These are phyloP conservation scores for Nemania sp. DNA, from an alignment of 2,329 filamentous ascomycete species.

Conservation along the genomic window DNA sequence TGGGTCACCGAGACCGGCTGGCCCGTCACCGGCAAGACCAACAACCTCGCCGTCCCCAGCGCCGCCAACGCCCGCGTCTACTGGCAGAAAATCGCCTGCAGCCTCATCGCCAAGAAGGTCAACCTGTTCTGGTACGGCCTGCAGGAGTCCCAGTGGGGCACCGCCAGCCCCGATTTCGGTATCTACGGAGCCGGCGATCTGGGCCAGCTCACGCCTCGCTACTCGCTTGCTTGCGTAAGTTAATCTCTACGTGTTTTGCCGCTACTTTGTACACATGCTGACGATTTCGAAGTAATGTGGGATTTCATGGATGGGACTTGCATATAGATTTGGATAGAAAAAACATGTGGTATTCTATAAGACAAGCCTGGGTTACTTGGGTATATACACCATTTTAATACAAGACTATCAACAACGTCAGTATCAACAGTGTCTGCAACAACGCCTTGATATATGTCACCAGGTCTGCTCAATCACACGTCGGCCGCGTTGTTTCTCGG, in stretches of 20 bases:
- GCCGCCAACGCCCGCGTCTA: slow-evolving; percentile 59
- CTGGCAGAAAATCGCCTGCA: slow-evolving; percentile 52
- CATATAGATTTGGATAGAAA: slow-evolving; percentile 33
- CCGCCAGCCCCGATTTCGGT: slow-evolving; percentile 53
- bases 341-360: slow-evolving; percentile 31
- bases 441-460: no score
- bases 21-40: slow-evolving; percentile 62
- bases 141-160: slow-evolving; percentile 53
- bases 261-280: not conserved
- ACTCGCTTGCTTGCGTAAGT: slow-evolving; percentile 51
- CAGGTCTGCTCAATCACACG: no score
- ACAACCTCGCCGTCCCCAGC: slow-evolving; percentile 59
- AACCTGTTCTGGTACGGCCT: slow-evolving; percentile 55
- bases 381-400: slow-evolving; percentile 23
- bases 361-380: not conserved
- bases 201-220: slow-evolving; percentile 44
- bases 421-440: no score
- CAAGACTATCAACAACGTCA: no score
- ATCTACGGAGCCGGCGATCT: slow-evolving; percentile 53
- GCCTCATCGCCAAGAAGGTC: slow-evolving; percentile 45
- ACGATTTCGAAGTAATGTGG: not conserved
- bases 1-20: slow-evolving; percentile 74
- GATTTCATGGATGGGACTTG: slow-evolving; percentile 1
- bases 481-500: no score
- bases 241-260: not conserved